Percentiles rank a stretch among this genome's conserved stretches.
Conservation (phyloP, 2,329 filamentous ascomycete species). For the Alternaria tenuissima region DNA sequence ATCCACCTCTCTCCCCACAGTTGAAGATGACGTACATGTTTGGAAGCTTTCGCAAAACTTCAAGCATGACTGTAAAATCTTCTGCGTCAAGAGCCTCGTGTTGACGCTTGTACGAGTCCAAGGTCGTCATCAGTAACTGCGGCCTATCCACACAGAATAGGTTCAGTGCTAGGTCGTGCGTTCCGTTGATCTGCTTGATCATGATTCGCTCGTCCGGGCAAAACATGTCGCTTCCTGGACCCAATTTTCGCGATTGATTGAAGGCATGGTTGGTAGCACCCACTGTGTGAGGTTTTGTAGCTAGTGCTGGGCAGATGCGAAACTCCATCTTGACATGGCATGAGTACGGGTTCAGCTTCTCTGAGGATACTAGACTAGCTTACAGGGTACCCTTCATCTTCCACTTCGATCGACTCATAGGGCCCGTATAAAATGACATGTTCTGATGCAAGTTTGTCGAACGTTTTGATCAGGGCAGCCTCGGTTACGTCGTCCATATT, state of each 20-base stretch:
- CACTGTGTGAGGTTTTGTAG: constrained; percentile 41
- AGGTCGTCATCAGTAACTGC: constrained; percentile 59
- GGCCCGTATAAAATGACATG: constrained; percentile 36
- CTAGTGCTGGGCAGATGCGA: constrained; percentile 40
- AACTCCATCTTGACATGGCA: constrained; percentile 39
- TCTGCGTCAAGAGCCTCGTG: constrained; percentile 51
- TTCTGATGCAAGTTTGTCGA: constrained; percentile 39
- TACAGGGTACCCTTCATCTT: constrained; percentile 41
- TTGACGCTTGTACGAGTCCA: constrained; percentile 59
- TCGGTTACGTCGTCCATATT: constrained; percentile 26
- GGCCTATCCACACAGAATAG: constrained; percentile 60
- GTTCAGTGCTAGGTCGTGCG: constrained; percentile 59
- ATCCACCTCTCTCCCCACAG: constrained; percentile 56
- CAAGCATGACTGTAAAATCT: constrained; percentile 54
- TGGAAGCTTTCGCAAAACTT: constrained; percentile 40
- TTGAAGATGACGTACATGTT: constrained; percentile 58
- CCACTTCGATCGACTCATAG: constrained; percentile 26
- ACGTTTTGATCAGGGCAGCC: constrained; percentile 22
- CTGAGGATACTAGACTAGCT: constrained; percentile 1
- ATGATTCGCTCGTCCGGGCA: constrained; percentile 55
- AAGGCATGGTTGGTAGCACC: constrained; percentile 30
- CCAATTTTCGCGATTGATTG: constrained; percentile 35
- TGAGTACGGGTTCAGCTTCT: neutral
- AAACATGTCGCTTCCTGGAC: constrained; percentile 53
- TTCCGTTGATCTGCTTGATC: constrained; percentile 50